Evolutionary conservation across 352 stramenopile genomes (phyloP), one percentile per base, ranked within the genome.

Genomic region (Pythium myriotylum): DNA sequence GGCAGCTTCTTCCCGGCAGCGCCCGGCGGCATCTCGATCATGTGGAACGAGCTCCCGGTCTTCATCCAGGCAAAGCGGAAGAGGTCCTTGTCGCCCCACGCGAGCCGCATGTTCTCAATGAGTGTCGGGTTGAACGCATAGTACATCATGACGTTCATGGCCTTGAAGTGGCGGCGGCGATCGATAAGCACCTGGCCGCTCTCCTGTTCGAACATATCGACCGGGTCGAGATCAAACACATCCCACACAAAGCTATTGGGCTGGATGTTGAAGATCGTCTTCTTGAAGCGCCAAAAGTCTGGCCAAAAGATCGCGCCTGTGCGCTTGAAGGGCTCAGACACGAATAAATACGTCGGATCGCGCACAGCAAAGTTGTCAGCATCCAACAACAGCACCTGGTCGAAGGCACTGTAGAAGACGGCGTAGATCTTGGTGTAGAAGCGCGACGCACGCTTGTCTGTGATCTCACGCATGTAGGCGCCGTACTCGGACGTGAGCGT

Each of bases 281-380:
- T n/a, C n/a, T n/a, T n/a, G n/a, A n/a, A n/a, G n/a, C n/a, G 71
- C 84, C 84, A 93, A 65, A 89, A 93, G 42, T 93, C 84, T 8
- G 84, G 84, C 84, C 84, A 93, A 65, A 93, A 93, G 14, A 93
- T 72, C 9, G 84, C 82, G 0, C 84, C 84, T 0, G 56, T 74
- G 17, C 42, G 42, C n/a, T 46, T 45, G 53, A 88, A 93, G n/a
- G n/a, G n/a, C 58, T 83, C 66, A 12, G 46, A 23, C 9, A 68
- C 71, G 55, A 94, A 92, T 2, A 92, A 62, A 41, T 80, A 87
- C 19, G 72, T 84, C 22, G 85, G 85, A 41, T 94, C 81, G 3
- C 61, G 56, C 7, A 85, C 76, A 1, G 81, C 71, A 32, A 89
- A 90, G 59, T 90, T 92, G 66, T 94, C 85, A 17, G 81, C 72